Base-by-base conservation (phyloP, 2,329 filamentous ascomycete species). In the Xylaria sp. region DNA sequence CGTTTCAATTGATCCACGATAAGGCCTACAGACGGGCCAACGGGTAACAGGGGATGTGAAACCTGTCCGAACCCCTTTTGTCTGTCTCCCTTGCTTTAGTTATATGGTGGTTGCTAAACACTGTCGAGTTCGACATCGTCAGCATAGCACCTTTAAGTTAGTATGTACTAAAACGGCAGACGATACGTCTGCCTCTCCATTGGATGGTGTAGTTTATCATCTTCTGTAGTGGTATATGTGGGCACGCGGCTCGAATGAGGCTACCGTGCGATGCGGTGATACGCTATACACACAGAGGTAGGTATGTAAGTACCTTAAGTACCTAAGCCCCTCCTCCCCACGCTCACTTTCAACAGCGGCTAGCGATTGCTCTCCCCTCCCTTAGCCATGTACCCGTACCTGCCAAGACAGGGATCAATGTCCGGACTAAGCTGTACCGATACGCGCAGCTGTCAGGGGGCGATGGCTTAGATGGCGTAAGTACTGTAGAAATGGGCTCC, bases 371-470 rank as follows among this genome's bases (percentile, higher is more conserved):
- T 15, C 53, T 57, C 11, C 10, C 20, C 56, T 59, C 36, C 20
- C 56, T 59, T 2, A n/a, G 4, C 1, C 4, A 28, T 44, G 53
- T 62, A 58, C 31, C 10, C 44, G n/a, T 63, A 66, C 65, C 23
- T 6, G 23, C 17, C 5, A 1, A 9, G 44, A 40, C 36, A 36
- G 26, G 49, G 40, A 42, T 13, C 17, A 11, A 4, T n/a, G 23
- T 31, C 28, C 17, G 42, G 26, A 44, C 36, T 31, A 17, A 36
- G 9, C 46, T 13, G 66, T 68, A 65, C 44, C 51, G 36, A 38
- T 68, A 68, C 66, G 59, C 46, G 44, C 26, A 36, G 38, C 40
- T 61, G 62, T 65, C 56, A 68, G 58, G 62, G 60, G 61, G 65
- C 9, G 42, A n/a, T 36, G 59, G 31, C 51, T 56, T n/a, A 13